These are phyloP conservation scores for Suhomyces vadensis DNA, from an alignment of 805 yeast genomes.

Conservation along the genomic window DNA sequence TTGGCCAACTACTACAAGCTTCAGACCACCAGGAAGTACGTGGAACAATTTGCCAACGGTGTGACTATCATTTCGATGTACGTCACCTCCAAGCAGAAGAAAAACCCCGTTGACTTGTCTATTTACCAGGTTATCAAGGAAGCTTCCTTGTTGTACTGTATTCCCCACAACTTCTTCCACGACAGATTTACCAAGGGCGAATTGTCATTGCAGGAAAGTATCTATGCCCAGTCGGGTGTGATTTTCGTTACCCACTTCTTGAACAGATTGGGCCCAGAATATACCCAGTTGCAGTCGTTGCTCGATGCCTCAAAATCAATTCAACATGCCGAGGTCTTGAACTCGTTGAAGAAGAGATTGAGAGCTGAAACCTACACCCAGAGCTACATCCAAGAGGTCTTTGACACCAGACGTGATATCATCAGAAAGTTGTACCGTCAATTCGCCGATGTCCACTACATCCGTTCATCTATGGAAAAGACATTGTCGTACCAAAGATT, in stretches of 20 bases:
- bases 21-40: slow-evolving; percentile 82
- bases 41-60: slow-evolving; percentile 91
- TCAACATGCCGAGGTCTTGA: slow-evolving; percentile 73
- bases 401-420: slow-evolving; percentile 66
- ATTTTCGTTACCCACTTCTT: slow-evolving; percentile 92
- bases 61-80: slow-evolving; percentile 85
- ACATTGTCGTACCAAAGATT: slow-evolving; percentile 88
- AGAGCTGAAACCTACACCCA: slow-evolving; percentile 93
- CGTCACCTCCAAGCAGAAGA: slow-evolving; percentile 60
- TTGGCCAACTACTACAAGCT: slow-evolving; percentile 87
- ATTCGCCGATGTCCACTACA: slow-evolving; percentile 89
- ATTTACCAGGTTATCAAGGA: slow-evolving; percentile 90
- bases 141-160: slow-evolving; percentile 86
- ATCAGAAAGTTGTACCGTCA: slow-evolving; percentile 83
- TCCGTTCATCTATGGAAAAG: slow-evolving; percentile 64
- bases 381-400: slow-evolving; percentile 74
- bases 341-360: slow-evolving; percentile 80
- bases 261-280: slow-evolving; percentile 91
- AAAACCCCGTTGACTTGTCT: slow-evolving; percentile 64
- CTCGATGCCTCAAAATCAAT: slow-evolving; percentile 62
- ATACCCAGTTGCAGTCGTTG: slow-evolving; percentile 63
- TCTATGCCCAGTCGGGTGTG: slow-evolving; percentile 91
- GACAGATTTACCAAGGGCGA: slow-evolving; percentile 69
- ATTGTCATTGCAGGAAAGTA: slow-evolving; percentile 89
- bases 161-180: slow-evolving; percentile 84